A percentile compares a stretch with the other conserved stretches of the same genome.
These are phyloP conservation scores for Harringtonia aguacate DNA, from an alignment of 2,329 filamentous ascomycete species.

Conservation along the genomic window DNA sequence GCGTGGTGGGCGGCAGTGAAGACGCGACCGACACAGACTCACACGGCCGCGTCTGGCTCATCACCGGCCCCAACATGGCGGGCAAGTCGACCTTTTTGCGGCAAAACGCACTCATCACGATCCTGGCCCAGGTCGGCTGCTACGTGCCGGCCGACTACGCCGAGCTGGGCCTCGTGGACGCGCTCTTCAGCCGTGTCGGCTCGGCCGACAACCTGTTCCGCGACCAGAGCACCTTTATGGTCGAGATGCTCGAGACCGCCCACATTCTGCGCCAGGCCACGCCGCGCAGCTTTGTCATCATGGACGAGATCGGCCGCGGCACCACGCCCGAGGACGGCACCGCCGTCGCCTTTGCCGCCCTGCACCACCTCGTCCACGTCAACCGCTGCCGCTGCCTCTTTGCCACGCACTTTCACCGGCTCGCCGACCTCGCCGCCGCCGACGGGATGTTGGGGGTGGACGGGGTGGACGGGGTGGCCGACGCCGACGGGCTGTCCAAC, in stretches of 20 bases:
- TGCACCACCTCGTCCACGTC: slow-evolving; percentile 70
- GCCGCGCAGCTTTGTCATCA: slow-evolving; percentile 78
- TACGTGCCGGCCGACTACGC: slow-evolving; percentile 87
- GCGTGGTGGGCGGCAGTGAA: slow-evolving; percentile 36
- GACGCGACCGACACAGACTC: slow-evolving; percentile 33
- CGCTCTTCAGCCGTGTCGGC: slow-evolving; percentile 86
- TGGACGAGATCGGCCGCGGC: slow-evolving; percentile 94
- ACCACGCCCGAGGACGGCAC: slow-evolving; percentile 89
- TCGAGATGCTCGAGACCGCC: slow-evolving; percentile 96
- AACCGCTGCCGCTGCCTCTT: slow-evolving; percentile 78
- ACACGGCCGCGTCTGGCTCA: slow-evolving; percentile 53
- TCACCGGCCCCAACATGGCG: slow-evolving; percentile 93
- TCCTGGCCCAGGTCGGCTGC: slow-evolving; percentile 84
- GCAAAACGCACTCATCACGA: slow-evolving; percentile 89
- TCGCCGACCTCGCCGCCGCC: slow-evolving; percentile 64
- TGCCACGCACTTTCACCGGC: slow-evolving; percentile 84
- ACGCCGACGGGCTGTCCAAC: slow-evolving; percentile 5
- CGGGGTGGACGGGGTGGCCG: slow-evolving; percentile 15
- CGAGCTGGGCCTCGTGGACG: slow-evolving; percentile 84
- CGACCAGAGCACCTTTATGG: slow-evolving; percentile 97
- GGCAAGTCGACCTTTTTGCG: slow-evolving; percentile 94
- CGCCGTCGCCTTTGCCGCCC: slow-evolving; percentile 79
- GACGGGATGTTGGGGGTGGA: slow-evolving; percentile 29
- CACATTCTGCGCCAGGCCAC: slow-evolving; percentile 82
- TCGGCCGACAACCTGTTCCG: slow-evolving; percentile 91